A percentile compares a stretch with the other conserved stretches of the same genome.
Conservation (phyloP, 192 early-diverging fungal genomes). For the Rhizophagus clarus region DNA sequence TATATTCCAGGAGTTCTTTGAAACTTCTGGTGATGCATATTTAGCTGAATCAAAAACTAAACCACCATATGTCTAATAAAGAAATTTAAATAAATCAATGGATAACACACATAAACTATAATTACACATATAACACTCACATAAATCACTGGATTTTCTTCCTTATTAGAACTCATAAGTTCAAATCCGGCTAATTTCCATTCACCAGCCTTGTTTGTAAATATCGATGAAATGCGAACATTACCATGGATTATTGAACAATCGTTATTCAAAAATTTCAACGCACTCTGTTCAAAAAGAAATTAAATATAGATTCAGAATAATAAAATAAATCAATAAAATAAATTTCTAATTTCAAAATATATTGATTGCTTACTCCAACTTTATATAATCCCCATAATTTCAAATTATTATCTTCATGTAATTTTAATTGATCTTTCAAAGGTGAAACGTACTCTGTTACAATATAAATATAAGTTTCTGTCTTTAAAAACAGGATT, state of each 20-base stretch:
- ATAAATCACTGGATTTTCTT: constrained; percentile 65
- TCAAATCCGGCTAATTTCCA: constrained; percentile 96
- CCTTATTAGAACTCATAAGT: constrained; percentile 67
- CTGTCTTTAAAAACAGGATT: constrained; percentile 51
- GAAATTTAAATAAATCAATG: not conserved
- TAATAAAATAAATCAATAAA: not conserved
- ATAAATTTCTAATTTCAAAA: not conserved
- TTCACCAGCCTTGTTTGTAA: constrained; percentile 88
- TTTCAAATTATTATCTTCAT: constrained; percentile 62
- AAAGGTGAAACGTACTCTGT: constrained; percentile 85
- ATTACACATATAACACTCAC: constrained; percentile 35
- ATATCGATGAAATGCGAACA: constrained; percentile 77
- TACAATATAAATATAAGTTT: constrained; percentile 80
- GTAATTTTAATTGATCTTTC: constrained; percentile 47
- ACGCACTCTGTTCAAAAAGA: constrained; percentile 56
- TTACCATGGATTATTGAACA: constrained; percentile 88
- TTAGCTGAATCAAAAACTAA: constrained; percentile 62
- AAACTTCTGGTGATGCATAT: constrained; percentile 77
- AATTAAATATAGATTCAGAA: not conserved
- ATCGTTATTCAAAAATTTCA: constrained; percentile 89
- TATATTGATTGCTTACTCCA: constrained; percentile 55
- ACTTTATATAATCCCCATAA: constrained; percentile 90
- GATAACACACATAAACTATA: not conserved
- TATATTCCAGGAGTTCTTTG: constrained; percentile 59
- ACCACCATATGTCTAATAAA: constrained; percentile 60